Base-by-base conservation (phyloP, 78 protist species). In the Dictyostelium citrinum region DNA sequence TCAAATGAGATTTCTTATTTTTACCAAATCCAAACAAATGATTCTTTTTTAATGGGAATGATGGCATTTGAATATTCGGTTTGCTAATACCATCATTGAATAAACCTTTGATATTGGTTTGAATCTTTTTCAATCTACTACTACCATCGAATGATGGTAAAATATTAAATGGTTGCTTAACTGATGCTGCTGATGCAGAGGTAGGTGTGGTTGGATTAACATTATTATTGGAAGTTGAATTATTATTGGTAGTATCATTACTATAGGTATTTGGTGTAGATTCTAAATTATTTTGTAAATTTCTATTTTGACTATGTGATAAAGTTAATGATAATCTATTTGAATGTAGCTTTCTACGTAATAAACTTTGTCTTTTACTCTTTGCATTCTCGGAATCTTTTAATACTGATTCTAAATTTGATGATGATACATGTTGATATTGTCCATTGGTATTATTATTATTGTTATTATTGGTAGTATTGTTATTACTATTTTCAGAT, bases 261-360 rank as follows among this genome's bases (percentile, higher is more conserved):
- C 70, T 82, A 41, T 75, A 75, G 6, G 39, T 70, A 33, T 12
- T 70, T 31, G 77, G 77, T 10, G 45, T 16, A 0, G 41, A 29
- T 41, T 75, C 81, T 75, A 75, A 75, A 75, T 75, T 41, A 41
- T 31, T 64, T 41, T 6, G 11, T 64, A 35, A 37, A 77, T 80
- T 80, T 78, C 70, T 41, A 35, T 72, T 74, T 14, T 51, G 17
- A 75, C 81, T 75, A 75, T 75, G 81, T 31, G 49, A 43, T n/a
- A 86, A 39, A 8, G 92, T 86, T 12, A 86, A 33, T 49, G 92
- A 86, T 29, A 86, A 45, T 86, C 92, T 51, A 86, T 86, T 74
- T 37, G 92, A 41, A 61, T 86, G 41, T 1, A 74, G 64, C 43
- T 37, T 86, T 31, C 84, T 49, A 31, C 45, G 78, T 41, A 86